Conservation (phyloP, 2,329 filamentous ascomycete species). For the Aspergillus neotritici region DNA sequence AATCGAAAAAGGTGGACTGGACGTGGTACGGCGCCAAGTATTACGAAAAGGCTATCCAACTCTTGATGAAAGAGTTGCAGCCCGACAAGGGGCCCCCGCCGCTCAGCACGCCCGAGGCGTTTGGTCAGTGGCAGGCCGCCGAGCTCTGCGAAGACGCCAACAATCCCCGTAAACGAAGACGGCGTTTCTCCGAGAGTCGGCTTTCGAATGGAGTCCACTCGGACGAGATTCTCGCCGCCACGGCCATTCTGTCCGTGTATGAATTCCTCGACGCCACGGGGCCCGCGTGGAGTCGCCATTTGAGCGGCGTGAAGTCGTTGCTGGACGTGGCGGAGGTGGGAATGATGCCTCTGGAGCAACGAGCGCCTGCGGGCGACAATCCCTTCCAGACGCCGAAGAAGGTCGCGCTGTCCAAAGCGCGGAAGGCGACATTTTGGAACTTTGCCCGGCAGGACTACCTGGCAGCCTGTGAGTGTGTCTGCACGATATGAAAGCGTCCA, state of each 20-base stretch:
- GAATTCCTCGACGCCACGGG: constrained; percentile 63
- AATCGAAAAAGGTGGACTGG: constrained; percentile 50
- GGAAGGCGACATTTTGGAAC: constrained; percentile 61
- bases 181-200: constrained; percentile 41
- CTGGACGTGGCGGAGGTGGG: constrained; percentile 45
- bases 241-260: constrained; percentile 62
- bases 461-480: constrained; percentile 50
- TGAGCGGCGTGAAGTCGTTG: constrained; percentile 60
- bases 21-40: constrained; percentile 58
- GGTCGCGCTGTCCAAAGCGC: constrained; percentile 48
- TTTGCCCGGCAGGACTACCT: constrained; percentile 62
- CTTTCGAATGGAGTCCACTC: constrained; percentile 36
- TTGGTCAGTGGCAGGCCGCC: constrained; percentile 32
- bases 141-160: constrained; percentile 32
- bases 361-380: constrained; percentile 39
- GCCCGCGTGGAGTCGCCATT: constrained; percentile 58
- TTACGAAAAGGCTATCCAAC: constrained; percentile 58
- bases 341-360: constrained; percentile 36
- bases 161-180: constrained; percentile 40
- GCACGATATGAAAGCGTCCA: background rate
- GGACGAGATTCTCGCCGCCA: constrained; percentile 60
- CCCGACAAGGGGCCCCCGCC: constrained; percentile 32
- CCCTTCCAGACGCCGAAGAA: constrained; percentile 26
- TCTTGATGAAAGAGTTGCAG: constrained; percentile 45
- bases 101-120: constrained; percentile 30